These are phyloP conservation scores for Colletotrichum theobromicola DNA, from an alignment of 2,329 filamentous ascomycete species.

Conservation along the genomic window DNA sequence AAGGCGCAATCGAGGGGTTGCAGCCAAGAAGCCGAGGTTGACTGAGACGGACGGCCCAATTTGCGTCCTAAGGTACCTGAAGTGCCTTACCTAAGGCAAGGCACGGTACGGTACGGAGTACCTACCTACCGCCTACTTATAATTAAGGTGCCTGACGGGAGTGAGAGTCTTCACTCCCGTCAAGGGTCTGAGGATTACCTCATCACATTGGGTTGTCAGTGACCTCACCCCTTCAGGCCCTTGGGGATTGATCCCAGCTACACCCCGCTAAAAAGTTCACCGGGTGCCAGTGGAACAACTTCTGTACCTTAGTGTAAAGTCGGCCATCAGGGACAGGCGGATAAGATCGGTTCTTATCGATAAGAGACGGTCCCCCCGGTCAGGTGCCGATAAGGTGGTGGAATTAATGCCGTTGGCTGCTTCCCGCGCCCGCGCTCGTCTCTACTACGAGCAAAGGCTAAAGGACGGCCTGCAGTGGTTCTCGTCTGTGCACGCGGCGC, in stretches of 20 bases:
- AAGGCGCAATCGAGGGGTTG: conserved; percentile 10
- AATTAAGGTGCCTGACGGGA: too few species aligned
- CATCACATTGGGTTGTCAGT: background rate
- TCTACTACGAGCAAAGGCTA: background rate
- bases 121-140: too few species aligned
- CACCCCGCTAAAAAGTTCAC: background rate
- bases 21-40: conserved; percentile 8
- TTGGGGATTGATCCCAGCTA: background rate
- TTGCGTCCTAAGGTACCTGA: background rate
- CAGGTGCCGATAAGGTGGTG: conserved; percentile 20
- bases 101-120: too few species aligned
- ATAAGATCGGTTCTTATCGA: conserved; percentile 8
- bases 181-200: background rate
- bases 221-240: background rate
- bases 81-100: too few species aligned
- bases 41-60: background rate
- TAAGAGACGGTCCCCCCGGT: conserved; percentile 8
- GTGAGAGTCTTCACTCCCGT: too few species aligned
- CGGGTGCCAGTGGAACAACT: background rate
- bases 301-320: too few species aligned
- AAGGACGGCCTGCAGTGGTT: background rate
- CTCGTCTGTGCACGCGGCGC: conserved; percentile 5
- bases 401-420: background rate
- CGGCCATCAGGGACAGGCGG: background rate
- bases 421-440: background rate